Evolutionary conservation across 305 asterid species (phyloP).

Genomic region (Solanum chacoense): DNA sequence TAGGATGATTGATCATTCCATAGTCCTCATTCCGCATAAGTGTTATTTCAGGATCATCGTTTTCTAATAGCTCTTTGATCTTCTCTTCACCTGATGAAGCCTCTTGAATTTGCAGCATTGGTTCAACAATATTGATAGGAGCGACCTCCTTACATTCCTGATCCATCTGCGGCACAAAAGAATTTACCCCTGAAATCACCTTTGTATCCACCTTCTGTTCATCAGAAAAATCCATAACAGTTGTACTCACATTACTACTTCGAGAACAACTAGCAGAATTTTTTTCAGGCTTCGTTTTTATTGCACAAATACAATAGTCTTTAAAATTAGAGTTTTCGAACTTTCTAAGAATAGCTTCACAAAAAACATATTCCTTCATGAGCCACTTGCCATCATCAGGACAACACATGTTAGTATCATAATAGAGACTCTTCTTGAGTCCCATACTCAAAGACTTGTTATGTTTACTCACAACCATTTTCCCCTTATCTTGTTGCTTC

Average conservation of each 20-base stretch:
- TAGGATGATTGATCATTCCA: background rate
- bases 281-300: background rate
- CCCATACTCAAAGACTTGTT: background rate
- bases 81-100: background rate
- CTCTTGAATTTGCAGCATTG: background rate
- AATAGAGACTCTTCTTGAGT: background rate
- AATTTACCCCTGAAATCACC: background rate
- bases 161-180: background rate
- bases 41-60: background rate
- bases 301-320: background rate
- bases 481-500: no score
- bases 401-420: background rate
- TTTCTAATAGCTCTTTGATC: background rate
- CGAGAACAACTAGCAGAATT: background rate
- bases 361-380: background rate
- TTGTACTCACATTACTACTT: no score
- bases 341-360: background rate
- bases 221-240: background rate
- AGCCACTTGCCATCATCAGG: background rate
- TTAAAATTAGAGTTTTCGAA: background rate
- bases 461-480: background rate
- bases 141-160: background rate
- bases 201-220: background rate
- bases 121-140: background rate
- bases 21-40: background rate